Evolutionary conservation across 2,329 filamentous ascomycete genomes (phyloP).

Genomic region (Cryphonectria naterciae): DNA sequence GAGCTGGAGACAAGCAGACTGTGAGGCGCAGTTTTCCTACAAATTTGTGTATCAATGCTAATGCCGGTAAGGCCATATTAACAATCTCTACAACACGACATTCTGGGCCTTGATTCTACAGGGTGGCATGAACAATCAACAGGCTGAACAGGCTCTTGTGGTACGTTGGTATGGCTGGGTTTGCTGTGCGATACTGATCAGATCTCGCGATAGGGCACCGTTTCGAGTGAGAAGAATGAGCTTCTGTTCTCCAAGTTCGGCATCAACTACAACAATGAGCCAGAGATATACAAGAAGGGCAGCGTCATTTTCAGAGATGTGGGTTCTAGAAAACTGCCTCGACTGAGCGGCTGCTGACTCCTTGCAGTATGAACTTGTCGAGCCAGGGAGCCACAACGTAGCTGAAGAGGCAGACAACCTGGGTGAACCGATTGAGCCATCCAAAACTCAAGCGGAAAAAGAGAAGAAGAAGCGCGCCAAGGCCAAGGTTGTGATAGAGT

Average conservation of each 20-base stretch:
- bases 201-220: constrained; percentile 64
- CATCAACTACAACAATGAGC: constrained; percentile 98
- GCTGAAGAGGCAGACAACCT: constrained; percentile 51
- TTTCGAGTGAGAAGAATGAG: constrained; percentile 91
- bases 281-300: constrained; percentile 89
- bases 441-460: constrained; percentile 82
- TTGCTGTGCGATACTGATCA: not conserved
- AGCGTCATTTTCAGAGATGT: constrained; percentile 87
- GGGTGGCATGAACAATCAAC: constrained; percentile 74
- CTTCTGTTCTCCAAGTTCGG: constrained; percentile 86
- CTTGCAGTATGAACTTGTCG: constrained; percentile 70
- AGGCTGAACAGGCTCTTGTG: constrained; percentile 80
- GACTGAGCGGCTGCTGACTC: constrained; percentile 1
- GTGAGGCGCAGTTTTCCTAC: constrained; percentile 53
- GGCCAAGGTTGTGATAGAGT: constrained; percentile 78
- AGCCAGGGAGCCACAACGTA: constrained; percentile 55
- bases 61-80: constrained; percentile 79
- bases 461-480: constrained; percentile 81
- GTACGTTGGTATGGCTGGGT: constrained; percentile 46
- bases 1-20: constrained; percentile 96
- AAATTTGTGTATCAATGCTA: constrained; percentile 16
- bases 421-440: constrained; percentile 61
- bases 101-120: constrained; percentile 88
- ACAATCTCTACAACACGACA: constrained; percentile 97
- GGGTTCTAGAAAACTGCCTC: constrained; percentile 37